Conservation (phyloP, 176 grass and related monocot genomes). For the Alopecurus myosuroides region DNA sequence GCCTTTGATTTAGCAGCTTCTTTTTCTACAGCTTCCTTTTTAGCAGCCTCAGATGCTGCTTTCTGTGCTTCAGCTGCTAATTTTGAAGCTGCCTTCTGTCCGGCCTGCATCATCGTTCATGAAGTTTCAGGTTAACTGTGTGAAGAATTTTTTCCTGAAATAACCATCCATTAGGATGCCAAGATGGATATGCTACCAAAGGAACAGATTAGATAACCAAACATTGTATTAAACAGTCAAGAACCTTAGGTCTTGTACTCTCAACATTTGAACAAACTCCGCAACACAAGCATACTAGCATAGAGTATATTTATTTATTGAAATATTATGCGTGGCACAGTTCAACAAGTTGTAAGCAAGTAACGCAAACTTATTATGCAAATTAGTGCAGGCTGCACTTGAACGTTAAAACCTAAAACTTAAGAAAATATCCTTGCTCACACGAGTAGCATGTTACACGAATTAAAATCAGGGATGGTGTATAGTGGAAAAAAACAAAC, state of each 20-base stretch:
- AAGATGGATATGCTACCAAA: background rate
- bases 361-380: background rate
- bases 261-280: no score
- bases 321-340: background rate
- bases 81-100: constrained; percentile 63
- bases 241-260: background rate
- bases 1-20: constrained; percentile 58
- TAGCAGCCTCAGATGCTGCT: constrained; percentile 55
- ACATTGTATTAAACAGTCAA: background rate
- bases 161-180: background rate
- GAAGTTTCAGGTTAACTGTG: constrained; percentile 19
- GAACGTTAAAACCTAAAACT: no score
- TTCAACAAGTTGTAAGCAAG: no score
- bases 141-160: background rate
- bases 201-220: background rate
- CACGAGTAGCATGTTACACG: no score
- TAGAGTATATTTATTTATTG: constrained; percentile 8
- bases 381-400: no score
- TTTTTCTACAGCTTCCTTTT: constrained; percentile 64
- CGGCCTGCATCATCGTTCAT: constrained; percentile 42
- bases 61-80: constrained; percentile 70
- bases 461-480: no score
- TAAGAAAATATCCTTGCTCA: no score
- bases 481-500: no score
- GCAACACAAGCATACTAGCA: background rate